Evolutionary conservation across 177 flowering plant genomes (phyloP), one percentile per base, ranked within the genome.

Genomic region (Tripterygium wilfordii): DNA sequence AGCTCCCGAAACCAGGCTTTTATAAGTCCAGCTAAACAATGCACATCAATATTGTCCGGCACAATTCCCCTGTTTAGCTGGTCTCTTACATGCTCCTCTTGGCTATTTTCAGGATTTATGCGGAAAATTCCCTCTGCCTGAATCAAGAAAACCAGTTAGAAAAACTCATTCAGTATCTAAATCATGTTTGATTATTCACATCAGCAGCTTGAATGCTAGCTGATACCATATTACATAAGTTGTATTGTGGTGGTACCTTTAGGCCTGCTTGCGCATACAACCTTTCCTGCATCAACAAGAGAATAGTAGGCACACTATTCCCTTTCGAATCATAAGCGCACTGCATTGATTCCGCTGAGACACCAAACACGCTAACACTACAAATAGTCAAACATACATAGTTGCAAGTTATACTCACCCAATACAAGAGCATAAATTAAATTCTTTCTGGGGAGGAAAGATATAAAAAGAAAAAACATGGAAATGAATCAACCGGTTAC

Each of bases 1-100:
- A 92, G 95, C 66, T 92, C 96, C 12, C 96, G 66, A 46, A 92
- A 88, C 98, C 98, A 92, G 36, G 98, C 95, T 64, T 92, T 92
- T 19, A 92, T 88, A 12, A 92, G 75, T n/a, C 96, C 98, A 2
- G 96, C 98, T 57, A 92, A 61, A 49, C 96, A 92, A 56, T 91
- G 98, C 18, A 92, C 96, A 66, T 92, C 96, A 28, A 88, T 85
- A 55, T 83, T 77, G 30, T 77, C 72, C 1, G 95, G 96, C 25
- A 91, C 95, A 58, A 72, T 77, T 21, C 96, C 95, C 56, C 79
- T 65, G 63, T 92, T 88, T 49, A 92, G 71, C 69, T 83, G 90
- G 48, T 79, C 82, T 56, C 98, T 82, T 28, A 88, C 95, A 49
- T 72, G 71, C 65, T 88, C 88, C 65, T 92, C 98, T 56, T 88